Evolutionary conservation across 108 stramenopile species (phyloP), one percentile per base, ranked within the genome.

Genomic region (Stephanodiscus triporus): DNA sequence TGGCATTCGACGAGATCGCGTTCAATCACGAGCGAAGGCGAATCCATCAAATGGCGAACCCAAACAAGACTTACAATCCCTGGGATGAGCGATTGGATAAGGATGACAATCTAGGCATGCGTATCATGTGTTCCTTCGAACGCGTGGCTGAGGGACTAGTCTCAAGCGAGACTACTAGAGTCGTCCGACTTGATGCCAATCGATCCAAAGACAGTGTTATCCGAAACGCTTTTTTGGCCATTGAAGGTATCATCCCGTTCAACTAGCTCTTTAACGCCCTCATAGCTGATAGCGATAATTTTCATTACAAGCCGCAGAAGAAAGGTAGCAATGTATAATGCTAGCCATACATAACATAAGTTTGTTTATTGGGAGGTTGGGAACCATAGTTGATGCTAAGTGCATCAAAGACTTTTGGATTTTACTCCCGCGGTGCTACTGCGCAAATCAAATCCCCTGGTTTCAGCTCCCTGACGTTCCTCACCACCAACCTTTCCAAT

Each of bases 41-140:
- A 9, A 40, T 9, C 9, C 40, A 40, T 40, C 40, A 11, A 40
- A 9, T 9, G 40, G 40, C 40, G 64, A 57, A 23, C 23, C 20
- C 19, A 43, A 43, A 34, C 51, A 53, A 48, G 59, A 3, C 42
- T n/a, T 83, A 68, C 53, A 83, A 83, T 78, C 82, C 82, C 9
- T 78, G 82, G 77, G 82, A 83, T 54, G 73, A 77, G 3, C 64
- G 81, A 73, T 50, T 77, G 22, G 74, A 54, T 3, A 73, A 72
- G 24, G 81, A 77, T 65, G 13, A 20, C 13, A 50, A 16, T 19
- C 27, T 82, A 1, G 76, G 72, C 26, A 17, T 30, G n/a, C 71
- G 77, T 24, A 83, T 77, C 23, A 40, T 83, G 62, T 22, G 53
- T 17, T 57, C 66, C 0, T 53, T 77, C 0, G 19, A 68, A 29